Base-by-base conservation (phyloP, 208 protist species). In the Leishmania braziliensis region DNA sequence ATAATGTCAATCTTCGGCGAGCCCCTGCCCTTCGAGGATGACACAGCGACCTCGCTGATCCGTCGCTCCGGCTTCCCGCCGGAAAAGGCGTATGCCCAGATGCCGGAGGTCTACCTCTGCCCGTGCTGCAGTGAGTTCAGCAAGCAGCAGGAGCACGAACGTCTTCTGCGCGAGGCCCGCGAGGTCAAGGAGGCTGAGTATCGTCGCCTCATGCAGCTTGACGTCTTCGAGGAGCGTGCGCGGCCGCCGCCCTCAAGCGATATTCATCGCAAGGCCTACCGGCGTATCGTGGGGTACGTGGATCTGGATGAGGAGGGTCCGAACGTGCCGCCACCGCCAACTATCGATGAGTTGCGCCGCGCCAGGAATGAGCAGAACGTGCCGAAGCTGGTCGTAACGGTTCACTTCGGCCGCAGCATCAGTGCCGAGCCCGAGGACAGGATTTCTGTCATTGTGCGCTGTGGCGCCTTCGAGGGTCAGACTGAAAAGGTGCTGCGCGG, bases 201-300 rank as follows among this genome's bases (percentile, higher is more conserved):
- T 50, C 91, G 92, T 29, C 85, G 86, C 53, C 72, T 96, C 36
- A 79, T 97, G 84, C 95, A 97, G 80, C 84, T 95, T n/a, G 93
- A 97, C 79, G 84, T 97, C n/a, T 95, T 96, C 79, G 95, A 97
- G 14, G 95, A 97, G 79, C 92, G 95, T 50, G 95, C 95, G 26
- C 89, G 88, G 46, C 91, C 92, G 58, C 79, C 94, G 48, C 88
- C 86, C 33, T 86, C 71, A 5, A 76, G 73, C 16, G 62, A 84
- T 20, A 77, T 70, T 58, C 88, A 84, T 29, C 87, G 89, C 72
- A 91, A 92, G 75, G 58, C 58, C 2, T 90, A 86, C 82, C 82
- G 83, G 36, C 82, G 87, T 75, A 81, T 86, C 68, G 58, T 79
- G 29, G 90, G 91, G 69, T 91, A 93, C 51, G 89, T 91, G 5